Percentiles rank a stretch among this genome's conserved stretches.
Evolutionary conservation across 345 rosid genomes (phyloP).

Genomic region (Rhodamnia rubescens): DNA sequence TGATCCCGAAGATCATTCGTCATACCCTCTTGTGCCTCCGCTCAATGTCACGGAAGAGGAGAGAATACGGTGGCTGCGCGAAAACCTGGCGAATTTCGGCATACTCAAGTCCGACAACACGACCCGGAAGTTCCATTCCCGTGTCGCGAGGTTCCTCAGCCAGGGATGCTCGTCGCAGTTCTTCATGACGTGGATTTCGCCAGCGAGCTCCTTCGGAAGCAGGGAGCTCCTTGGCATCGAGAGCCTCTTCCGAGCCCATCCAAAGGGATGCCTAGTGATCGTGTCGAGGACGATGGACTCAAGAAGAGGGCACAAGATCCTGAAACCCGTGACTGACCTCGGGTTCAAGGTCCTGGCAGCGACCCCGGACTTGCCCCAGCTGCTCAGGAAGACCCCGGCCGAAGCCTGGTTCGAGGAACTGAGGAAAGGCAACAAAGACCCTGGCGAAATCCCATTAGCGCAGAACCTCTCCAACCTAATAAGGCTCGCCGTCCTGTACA

Average conservation of each 20-base stretch:
- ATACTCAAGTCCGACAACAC: constrained; percentile 39
- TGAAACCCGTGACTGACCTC: constrained; percentile 43
- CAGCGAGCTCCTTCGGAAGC: constrained; percentile 29
- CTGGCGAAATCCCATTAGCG: constrained; percentile 58
- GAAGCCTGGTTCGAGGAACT: constrained; percentile 56
- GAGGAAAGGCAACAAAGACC: constrained; percentile 53
- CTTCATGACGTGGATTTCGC: constrained; percentile 88
- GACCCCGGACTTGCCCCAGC: constrained; percentile 46
- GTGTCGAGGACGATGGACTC: constrained; percentile 62
- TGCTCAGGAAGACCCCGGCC: constrained; percentile 58
- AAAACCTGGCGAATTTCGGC: constrained; percentile 24
- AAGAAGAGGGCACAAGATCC: constrained; percentile 24
- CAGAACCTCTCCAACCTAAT: constrained; percentile 74
- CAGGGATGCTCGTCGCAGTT: constrained; percentile 39
- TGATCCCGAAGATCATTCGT: background rate
- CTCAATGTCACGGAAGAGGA: constrained; percentile 26
- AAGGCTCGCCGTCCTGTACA: constrained; percentile 54
- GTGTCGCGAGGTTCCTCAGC: constrained; percentile 37
- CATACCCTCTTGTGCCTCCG: constrained; percentile 28
- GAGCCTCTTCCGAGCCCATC: constrained; percentile 55
- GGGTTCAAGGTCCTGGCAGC: constrained; percentile 40
- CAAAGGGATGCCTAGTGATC: constrained; percentile 55
- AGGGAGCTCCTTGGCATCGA: constrained; percentile 50
- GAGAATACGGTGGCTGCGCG: constrained; percentile 38
- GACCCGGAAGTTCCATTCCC: constrained; percentile 35